Conservation (phyloP, 2,329 filamentous ascomycete species). For the Fusarium pseudonygamai region DNA sequence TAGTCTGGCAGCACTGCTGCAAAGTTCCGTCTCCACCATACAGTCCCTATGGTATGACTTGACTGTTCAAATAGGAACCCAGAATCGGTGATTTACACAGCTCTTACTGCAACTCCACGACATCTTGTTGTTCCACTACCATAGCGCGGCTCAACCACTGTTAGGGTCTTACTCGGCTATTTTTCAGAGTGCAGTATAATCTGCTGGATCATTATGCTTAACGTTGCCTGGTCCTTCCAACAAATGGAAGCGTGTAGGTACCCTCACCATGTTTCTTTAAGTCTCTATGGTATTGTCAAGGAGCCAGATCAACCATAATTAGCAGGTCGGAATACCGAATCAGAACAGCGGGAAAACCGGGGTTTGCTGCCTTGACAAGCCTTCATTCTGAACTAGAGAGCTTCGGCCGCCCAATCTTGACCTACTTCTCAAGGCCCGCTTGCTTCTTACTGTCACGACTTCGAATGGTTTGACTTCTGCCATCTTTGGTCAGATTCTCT, state of each 20-base stretch:
- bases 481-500: neutral
- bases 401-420: neutral
- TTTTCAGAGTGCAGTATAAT: neutral
- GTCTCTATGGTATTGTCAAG: neutral
- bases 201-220: neutral
- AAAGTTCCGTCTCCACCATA: neutral
- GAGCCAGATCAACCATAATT: neutral
- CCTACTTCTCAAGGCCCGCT: neutral
- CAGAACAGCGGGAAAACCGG: neutral
- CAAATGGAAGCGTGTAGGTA: neutral
- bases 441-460: neutral
- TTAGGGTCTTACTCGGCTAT: neutral
- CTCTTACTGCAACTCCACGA: neutral
- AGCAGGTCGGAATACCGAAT: neutral
- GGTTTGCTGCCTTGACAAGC: neutral
- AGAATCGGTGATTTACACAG: neutral
- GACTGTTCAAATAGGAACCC: conserved; percentile 6
- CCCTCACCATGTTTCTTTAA: neutral
- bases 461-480: neutral
- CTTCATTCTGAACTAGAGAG: neutral
- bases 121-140: neutral
- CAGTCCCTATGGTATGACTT: conserved; percentile 6
- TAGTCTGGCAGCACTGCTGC: neutral
- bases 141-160: neutral
- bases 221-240: neutral